Conservation (phyloP, 352 stramenopile species). For the Pythium insidiosum region DNA sequence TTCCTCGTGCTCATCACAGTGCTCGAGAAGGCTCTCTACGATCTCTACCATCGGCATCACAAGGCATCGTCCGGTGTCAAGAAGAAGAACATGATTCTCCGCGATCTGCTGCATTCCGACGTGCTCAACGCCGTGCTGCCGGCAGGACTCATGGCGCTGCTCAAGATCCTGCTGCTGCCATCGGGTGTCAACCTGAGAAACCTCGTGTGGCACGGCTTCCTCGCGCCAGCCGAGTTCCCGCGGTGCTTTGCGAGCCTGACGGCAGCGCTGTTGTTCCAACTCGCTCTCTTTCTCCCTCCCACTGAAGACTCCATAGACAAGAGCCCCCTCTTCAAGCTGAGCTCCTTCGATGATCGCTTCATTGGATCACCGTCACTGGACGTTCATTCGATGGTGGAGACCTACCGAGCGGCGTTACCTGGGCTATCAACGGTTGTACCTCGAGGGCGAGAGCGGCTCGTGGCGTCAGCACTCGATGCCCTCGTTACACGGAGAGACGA, state of each 20-base stretch:
- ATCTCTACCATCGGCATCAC: conserved; percentile 26
- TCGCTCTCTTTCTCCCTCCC: conserved; percentile 14
- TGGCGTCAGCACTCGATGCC: conserved; percentile 19
- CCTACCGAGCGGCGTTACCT: too few species aligned
- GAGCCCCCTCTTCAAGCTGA: conserved; percentile 20
- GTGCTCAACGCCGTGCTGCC: conserved; percentile 24
- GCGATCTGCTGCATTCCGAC: conserved; percentile 46
- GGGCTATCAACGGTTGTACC: conserved; percentile 6
- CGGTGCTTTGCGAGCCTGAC: conserved; percentile 48
- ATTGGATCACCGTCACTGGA: background rate
- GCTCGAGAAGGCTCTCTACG: conserved; percentile 53
- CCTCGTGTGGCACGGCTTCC: conserved; percentile 65
- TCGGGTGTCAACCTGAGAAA: conserved; percentile 59
- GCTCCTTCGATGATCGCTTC: conserved; percentile 13
- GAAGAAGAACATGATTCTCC: conserved; percentile 61
- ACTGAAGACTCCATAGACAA: background rate
- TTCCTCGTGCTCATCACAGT: conserved; percentile 52
- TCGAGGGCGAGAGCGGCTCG: conserved; percentile 21
- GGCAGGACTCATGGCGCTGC: conserved; percentile 26
- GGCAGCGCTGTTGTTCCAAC: conserved; percentile 29
- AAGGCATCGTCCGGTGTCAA: conserved; percentile 2
- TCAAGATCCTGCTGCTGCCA: conserved; percentile 49
- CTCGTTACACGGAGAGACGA: conserved; percentile 28
- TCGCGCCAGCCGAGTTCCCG: conserved; percentile 38
- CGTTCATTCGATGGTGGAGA: background rate